Percentiles rank a stretch among this genome's conserved stretches.
These are phyloP conservation scores for Xylaria cubensis DNA, from an alignment of 495 filamentous ascomycete species.

Conservation along the genomic window DNA sequence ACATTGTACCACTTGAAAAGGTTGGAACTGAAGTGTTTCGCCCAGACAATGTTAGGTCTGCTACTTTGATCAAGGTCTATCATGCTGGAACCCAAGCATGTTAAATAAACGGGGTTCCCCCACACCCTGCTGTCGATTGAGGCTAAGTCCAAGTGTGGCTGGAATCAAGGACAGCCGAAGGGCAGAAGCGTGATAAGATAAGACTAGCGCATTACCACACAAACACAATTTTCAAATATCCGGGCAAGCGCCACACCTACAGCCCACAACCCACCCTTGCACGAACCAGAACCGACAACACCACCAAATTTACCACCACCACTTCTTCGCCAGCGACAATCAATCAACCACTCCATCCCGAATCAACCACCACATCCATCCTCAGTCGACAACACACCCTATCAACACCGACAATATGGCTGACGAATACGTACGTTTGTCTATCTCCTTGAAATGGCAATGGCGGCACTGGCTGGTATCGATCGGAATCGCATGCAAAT, in stretches of 20 bases:
- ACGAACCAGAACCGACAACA: conserved; percentile 4
- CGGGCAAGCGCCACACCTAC: conserved; percentile 28
- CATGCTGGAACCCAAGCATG: too few species aligned
- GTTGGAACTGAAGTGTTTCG: too few species aligned
- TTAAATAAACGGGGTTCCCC: too few species aligned
- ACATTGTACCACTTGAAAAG: too few species aligned
- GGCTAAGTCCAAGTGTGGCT: too few species aligned
- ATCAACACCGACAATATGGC: conserved; percentile 73
- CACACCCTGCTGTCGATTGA: too few species aligned
- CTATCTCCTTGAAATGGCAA: neutral
- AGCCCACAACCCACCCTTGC: conserved; percentile 19
- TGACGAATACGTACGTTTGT: conserved; percentile 88
- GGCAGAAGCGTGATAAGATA: conserved; percentile 6
- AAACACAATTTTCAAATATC: conserved; percentile 38
- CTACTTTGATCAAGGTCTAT: too few species aligned
- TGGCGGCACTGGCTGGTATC: neutral
- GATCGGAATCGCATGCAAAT: neutral
- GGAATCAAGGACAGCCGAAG: neutral
- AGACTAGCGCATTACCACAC: conserved; percentile 16
- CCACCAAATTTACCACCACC: conserved; percentile 7
- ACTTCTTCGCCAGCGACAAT: conserved; percentile 22
- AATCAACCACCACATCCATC: conserved; percentile 43
- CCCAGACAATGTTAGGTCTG: too few species aligned
- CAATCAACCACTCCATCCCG: conserved; percentile 58
- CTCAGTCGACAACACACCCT: conserved; percentile 57